Evolutionary conservation across 2,329 filamentous ascomycete species (phyloP), one percentile per base, ranked within the genome.

Genomic region (Hypoxylon sp.): DNA sequence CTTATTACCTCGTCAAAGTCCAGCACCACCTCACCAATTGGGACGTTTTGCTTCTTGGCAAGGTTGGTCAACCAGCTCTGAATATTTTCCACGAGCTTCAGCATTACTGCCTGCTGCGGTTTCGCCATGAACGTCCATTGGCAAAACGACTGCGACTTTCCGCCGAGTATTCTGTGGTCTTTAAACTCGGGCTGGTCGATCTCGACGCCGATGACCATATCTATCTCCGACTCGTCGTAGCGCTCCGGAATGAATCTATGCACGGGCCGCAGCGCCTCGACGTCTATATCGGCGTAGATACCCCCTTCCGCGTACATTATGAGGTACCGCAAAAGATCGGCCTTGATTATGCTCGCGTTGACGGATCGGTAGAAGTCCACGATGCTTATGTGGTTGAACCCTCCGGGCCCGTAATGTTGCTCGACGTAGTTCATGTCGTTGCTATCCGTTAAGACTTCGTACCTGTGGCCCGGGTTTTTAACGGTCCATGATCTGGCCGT

Each of bases 41-140:
- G 53, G n/a, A 64, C 62, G 2, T 81, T 81, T 71, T 92, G 89
- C 62, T 86, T 74, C 50, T 78, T 77, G 1, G 89, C 83, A 2
- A 91, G 81, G 0, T 81, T 83, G 26, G 85, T 82, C 51, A 91
- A 80, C 89, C 89, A 91, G 0, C 78, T 73, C 76, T 91, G 84
- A 73, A 91, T 91, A 70, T 89, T 86, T 73, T 91, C 87, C 48
- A 91, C 84, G 3, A 92, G 81, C 30, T 80, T 79, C 74, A 91
- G 80, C 87, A 92, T 91, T 58, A 91, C 87, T 1, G 88, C 87
- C 24, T 88, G 83, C 17, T 82, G 79, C 0, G 89, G 88, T 72
- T 91, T 90, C 69, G 85, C 85, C 79, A 90, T 89, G 71, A 91
- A 90, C 0, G 89, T 91, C 89, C 89, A 92, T 72, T 91, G 89